These are phyloP conservation scores for Cephaloascus fragrans DNA, from an alignment of 805 yeast species.

Conservation along the genomic window DNA sequence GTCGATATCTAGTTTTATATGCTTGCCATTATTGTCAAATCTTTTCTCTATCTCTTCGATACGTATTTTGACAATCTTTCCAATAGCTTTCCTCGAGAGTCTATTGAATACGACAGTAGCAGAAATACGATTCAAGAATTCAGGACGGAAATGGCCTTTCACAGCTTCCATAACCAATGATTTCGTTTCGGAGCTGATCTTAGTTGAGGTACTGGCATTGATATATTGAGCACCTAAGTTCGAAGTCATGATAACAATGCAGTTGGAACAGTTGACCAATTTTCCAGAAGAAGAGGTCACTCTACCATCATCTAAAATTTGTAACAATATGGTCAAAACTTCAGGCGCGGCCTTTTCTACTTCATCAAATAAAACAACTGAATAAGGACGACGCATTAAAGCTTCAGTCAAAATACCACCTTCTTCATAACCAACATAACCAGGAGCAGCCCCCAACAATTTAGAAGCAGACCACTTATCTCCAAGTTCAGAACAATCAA, in stretches of 20 bases:
- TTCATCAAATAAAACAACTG: conserved; percentile 94
- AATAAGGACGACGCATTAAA: conserved; percentile 82
- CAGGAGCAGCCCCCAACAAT: conserved; percentile 94
- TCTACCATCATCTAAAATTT: conserved; percentile 93
- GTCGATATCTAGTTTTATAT: conserved; percentile 61
- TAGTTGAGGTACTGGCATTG: conserved; percentile 50
- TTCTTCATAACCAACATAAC: conserved; percentile 55
- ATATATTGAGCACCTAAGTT: conserved; percentile 93
- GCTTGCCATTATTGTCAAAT: conserved; percentile 77
- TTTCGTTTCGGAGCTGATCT: conserved; percentile 58
- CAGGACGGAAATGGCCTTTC: conserved; percentile 89
- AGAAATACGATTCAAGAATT: conserved; percentile 91
- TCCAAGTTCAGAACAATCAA: conserved; percentile 92
- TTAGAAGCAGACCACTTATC: conserved; percentile 96
- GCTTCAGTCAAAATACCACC: conserved; percentile 96
- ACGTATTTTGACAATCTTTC: conserved; percentile 84
- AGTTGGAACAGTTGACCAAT: conserved; percentile 84
- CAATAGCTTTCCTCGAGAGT: conserved; percentile 81
- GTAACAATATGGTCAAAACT: conserved; percentile 84
- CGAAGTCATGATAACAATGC: conserved; percentile 92
- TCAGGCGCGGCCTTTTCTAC: conserved; percentile 99
- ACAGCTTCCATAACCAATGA: conserved; percentile 79
- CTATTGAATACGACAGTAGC: conserved; percentile 91
- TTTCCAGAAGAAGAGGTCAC: conserved; percentile 93
- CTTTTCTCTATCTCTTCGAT: conserved; percentile 77